A percentile compares a stretch with the other conserved stretches of the same genome.
Conservation (phyloP, 371 early-diverging fungal species). For the Massospora cicadina region DNA sequence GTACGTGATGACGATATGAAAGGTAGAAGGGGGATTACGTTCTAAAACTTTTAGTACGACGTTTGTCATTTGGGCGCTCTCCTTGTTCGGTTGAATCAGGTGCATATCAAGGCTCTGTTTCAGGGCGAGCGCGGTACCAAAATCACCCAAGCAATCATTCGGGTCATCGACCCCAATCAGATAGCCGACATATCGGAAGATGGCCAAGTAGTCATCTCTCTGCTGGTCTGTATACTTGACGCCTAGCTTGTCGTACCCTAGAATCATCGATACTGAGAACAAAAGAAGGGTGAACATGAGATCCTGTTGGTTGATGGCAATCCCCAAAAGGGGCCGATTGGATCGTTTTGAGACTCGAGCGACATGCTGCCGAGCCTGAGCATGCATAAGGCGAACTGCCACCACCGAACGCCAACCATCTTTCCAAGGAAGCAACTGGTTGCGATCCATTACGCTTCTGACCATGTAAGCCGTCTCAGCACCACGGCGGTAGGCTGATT, state of each 20-base stretch:
- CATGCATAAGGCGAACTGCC: constrained; percentile 6
- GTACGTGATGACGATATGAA: background rate
- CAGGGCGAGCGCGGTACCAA: background rate
- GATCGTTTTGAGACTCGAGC: background rate
- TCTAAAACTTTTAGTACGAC: background rate
- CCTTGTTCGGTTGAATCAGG: background rate
- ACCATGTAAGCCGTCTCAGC: constrained; percentile 3
- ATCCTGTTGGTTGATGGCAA: constrained; percentile 5
- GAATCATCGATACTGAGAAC: background rate
- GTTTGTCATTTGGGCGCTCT: background rate
- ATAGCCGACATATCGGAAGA: background rate
- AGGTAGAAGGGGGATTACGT: constrained; percentile 2
- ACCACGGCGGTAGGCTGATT: background rate
- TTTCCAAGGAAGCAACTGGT: background rate
- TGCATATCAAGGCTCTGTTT: background rate
- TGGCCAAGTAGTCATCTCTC: constrained; percentile 2
- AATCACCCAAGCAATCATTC: background rate
- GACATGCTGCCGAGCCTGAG: background rate
- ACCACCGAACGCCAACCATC: background rate
- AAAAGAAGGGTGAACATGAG: background rate
- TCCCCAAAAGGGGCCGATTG: background rate
- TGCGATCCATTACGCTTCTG: background rate
- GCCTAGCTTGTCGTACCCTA: background rate
- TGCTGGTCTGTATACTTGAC: background rate
- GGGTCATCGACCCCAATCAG: background rate